Conservation (phyloP, 2,329 filamentous ascomycete species). For the Didymella arachidicola region DNA sequence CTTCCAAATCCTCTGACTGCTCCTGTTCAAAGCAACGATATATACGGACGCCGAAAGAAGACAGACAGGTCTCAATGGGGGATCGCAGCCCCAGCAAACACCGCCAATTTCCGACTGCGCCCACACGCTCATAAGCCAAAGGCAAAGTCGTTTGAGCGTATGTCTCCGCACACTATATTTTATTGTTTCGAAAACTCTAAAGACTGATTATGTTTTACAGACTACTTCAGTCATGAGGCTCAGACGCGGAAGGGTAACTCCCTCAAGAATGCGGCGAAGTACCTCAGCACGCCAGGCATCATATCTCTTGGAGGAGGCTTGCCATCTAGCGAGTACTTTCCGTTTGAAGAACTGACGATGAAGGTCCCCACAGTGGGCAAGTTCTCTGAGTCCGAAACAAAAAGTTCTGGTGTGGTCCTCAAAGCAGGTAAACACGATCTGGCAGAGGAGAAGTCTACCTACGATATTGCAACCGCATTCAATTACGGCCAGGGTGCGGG, state of each 20-base stretch:
- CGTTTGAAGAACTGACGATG: conserved; percentile 79
- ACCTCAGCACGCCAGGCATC: conserved; percentile 79
- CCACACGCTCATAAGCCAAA: conserved; percentile 71
- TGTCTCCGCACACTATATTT: conserved; percentile 51
- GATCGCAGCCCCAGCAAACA: conserved; percentile 77
- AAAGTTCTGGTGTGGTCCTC: conserved; percentile 66
- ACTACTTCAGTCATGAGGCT: conserved; percentile 60
- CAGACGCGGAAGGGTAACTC: conserved; percentile 63
- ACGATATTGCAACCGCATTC: conserved; percentile 84
- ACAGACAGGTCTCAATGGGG: conserved; percentile 75
- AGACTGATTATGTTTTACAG: conserved; percentile 34
- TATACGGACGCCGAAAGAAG: conserved; percentile 72
- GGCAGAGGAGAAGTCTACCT: conserved; percentile 66
- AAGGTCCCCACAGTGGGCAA: conserved; percentile 73
- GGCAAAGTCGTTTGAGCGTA: conserved; percentile 85
- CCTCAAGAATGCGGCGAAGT: conserved; percentile 83
- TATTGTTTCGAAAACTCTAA: no score
- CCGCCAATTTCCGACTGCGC: conserved; percentile 79
- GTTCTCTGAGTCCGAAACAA: conserved; percentile 74
- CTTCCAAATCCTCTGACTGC: conserved; percentile 63
- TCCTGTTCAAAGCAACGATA: conserved; percentile 63
- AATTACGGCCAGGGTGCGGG: conserved; percentile 94
- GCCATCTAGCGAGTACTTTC: conserved; percentile 89
- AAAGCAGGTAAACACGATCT: conserved; percentile 86
- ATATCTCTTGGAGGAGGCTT: conserved; percentile 94